A percentile compares a stretch with the other conserved stretches of the same genome.
phyloP scores from a whole-genome alignment of 1,284 basidiomycete genomes.

The Pterulicium gracile region DNA sequence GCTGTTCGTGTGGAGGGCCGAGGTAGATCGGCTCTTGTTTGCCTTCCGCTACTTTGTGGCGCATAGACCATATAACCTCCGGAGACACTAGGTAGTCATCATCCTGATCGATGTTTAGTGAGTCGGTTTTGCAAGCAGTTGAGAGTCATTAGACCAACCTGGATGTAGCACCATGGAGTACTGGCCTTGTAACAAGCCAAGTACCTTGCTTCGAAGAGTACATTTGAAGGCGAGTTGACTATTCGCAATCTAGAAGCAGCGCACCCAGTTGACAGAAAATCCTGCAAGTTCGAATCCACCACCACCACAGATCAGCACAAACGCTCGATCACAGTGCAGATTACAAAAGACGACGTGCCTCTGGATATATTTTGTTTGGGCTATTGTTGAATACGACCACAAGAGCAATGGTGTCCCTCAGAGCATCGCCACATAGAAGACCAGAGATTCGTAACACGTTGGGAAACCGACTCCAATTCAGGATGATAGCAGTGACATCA shows the following conservation, averaged over 20 bases:
- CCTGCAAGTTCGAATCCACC: too few relatives aligned
- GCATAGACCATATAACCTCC: conserved; percentile 41
- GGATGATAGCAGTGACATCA: conserved; percentile 40
- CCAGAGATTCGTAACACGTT: conserved; percentile 48
- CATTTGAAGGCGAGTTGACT: conserved; percentile 45
- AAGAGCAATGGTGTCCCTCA: conserved; percentile 36
- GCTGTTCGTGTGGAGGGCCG: conserved; percentile 49
- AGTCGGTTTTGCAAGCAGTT: background rate
- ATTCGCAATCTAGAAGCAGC: conserved; percentile 34
- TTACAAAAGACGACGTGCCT: conserved; percentile 27
- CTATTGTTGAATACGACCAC: conserved; percentile 60
- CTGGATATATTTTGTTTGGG: conserved; percentile 27
- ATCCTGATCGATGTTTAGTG: conserved; percentile 29
- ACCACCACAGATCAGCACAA: too few relatives aligned
- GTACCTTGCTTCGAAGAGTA: conserved; percentile 58
- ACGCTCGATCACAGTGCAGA: too few relatives aligned
- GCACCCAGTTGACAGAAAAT: conserved; percentile 35
- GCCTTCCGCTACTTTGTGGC: conserved; percentile 23
- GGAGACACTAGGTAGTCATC: conserved; percentile 57
- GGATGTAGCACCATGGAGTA: conserved; percentile 52
- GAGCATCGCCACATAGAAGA: conserved; percentile 34
- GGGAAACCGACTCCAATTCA: conserved; percentile 55
- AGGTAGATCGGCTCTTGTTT: conserved; percentile 33
- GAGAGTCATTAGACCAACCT: conserved; percentile 24
- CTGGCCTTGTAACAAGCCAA: conserved; percentile 41